Evolutionary conservation across 805 yeast species (phyloP), one percentile per base, ranked within the genome.

Genomic region (Candida berthetii): DNA sequence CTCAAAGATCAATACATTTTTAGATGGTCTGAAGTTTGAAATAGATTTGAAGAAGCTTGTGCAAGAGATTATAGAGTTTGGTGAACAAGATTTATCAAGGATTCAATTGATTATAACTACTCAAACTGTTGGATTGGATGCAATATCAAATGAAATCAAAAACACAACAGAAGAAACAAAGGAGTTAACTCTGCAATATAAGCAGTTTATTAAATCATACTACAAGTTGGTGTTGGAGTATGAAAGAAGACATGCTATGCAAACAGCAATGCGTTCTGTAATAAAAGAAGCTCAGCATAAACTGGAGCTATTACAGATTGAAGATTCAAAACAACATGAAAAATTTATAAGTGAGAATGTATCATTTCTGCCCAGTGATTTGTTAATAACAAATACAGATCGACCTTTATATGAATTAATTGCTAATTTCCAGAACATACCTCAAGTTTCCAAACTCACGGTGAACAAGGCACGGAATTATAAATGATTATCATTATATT

Each of bases 361-460:
- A 0, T 73, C 72, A 33, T 82, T 58, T 47, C 59, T 82, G 13
- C 90, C 90, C 0, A 40, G 35, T 36, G 75, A 74, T 45, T 59
- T 77, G 3, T 76, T 78, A 78, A 62, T 70, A 32, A 59, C 64
- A 29, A 69, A 61, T 28, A 58, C 60, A 1, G 19, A 16, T n/a
- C n/a, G n/a, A 4, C 49, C 52, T 3, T 54, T 44, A 43, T 48
- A n/a, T 65, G 66, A 5, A 33, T 29, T 17, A 47, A 49, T 28
- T 62, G 56, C 22, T 43, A 19, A 43, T 63, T 18, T 29, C 33
- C 16, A 33, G 42, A 17, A 45, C 28, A 7, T 18, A 28, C 14
- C 15, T 14, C 24, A 61, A 60, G 1, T 50, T 29, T 53, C 25
- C 25, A 22, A 22, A 22, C 9, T 9, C 25, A 22, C 25, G 53